These are phyloP conservation scores for Coniochaeta pulveracea DNA, from an alignment of 2,329 filamentous ascomycete species.

Conservation along the genomic window DNA sequence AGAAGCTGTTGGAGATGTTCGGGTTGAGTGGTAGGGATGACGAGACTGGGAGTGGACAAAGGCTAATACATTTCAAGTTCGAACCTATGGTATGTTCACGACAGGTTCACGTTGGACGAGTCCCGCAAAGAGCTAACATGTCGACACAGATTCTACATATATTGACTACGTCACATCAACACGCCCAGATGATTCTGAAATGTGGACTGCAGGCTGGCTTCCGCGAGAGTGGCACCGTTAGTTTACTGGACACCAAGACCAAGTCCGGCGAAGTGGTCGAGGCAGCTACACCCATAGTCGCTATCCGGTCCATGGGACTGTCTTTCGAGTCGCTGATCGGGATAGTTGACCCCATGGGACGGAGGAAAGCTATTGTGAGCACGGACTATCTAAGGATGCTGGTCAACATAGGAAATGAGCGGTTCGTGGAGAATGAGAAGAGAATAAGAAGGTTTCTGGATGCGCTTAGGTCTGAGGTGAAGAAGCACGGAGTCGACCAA, in stretches of 20 bases:
- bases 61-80: constrained; percentile 76
- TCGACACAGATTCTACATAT: constrained; percentile 73
- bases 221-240: constrained; percentile 78
- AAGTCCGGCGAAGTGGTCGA: constrained; percentile 16
- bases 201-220: constrained; percentile 76
- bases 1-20: constrained; percentile 19
- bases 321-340: constrained; percentile 75
- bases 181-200: constrained; percentile 65
- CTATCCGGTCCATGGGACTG: constrained; percentile 73
- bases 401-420: constrained; percentile 59
- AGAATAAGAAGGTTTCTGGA: constrained; percentile 54
- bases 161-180: constrained; percentile 59
- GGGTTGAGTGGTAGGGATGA: constrained; percentile 20
- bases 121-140: too few species aligned
- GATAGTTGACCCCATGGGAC: constrained; percentile 25
- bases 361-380: constrained; percentile 40
- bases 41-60: constrained; percentile 17
- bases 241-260: constrained; percentile 28
- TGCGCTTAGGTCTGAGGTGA: constrained; percentile 30
- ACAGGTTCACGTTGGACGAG: background rate
- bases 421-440: constrained; percentile 58
- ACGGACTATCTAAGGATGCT: constrained; percentile 57
- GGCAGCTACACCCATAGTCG: constrained; percentile 58
- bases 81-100: constrained; percentile 75
- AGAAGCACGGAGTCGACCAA: constrained; percentile 12